These are phyloP conservation scores for Priceomyces fermenticarens DNA, from an alignment of 805 yeast genomes.

Conservation along the genomic window DNA sequence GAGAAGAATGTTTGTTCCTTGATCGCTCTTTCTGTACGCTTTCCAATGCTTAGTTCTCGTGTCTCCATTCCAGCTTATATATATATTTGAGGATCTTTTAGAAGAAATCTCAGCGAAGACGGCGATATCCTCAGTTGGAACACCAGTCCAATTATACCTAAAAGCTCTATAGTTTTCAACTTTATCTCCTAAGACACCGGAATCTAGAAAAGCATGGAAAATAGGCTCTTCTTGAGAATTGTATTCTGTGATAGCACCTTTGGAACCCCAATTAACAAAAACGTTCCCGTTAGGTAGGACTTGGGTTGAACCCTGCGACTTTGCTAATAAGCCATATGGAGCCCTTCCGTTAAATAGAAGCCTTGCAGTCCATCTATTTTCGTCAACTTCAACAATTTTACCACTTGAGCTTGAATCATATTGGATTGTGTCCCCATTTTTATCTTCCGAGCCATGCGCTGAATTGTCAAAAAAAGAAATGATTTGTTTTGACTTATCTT, in stretches of 20 bases:
- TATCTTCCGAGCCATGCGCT: slow-evolving; percentile 31
- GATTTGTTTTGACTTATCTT: slow-evolving; percentile 21
- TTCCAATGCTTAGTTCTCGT: slow-evolving; percentile 31
- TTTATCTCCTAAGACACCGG: slow-evolving; percentile 20
- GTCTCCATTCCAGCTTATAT: slow-evolving; percentile 40
- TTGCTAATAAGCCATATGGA: slow-evolving; percentile 20
- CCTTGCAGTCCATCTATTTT: slow-evolving; percentile 21
- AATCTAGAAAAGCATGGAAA: slow-evolving; percentile 31
- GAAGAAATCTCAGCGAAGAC: slow-evolving; percentile 14
- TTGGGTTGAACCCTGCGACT: slow-evolving; percentile 33
- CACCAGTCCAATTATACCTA: slow-evolving; percentile 32
- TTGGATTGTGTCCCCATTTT: slow-evolving; percentile 20
- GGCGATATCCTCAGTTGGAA: slow-evolving; percentile 31
- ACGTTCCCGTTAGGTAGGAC: slow-evolving; percentile 30
- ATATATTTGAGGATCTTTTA: slow-evolving; percentile 16
- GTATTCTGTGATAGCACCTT: slow-evolving; percentile 36
- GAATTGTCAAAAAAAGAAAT: slow-evolving; percentile 36
- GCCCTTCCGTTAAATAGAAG: slow-evolving; percentile 20
- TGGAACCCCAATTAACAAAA: slow-evolving; percentile 37
- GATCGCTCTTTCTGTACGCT: slow-evolving; percentile 13
- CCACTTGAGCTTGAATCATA: slow-evolving; percentile 26
- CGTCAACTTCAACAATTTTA: slow-evolving; percentile 31
- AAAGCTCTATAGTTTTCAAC: slow-evolving; percentile 36
- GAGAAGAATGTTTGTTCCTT: slow-evolving; percentile 10
- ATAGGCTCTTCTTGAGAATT: slow-evolving; percentile 22